Conservation (phyloP, 2,329 filamentous ascomycete species). For the Ophiosphaerella herpotricha region DNA sequence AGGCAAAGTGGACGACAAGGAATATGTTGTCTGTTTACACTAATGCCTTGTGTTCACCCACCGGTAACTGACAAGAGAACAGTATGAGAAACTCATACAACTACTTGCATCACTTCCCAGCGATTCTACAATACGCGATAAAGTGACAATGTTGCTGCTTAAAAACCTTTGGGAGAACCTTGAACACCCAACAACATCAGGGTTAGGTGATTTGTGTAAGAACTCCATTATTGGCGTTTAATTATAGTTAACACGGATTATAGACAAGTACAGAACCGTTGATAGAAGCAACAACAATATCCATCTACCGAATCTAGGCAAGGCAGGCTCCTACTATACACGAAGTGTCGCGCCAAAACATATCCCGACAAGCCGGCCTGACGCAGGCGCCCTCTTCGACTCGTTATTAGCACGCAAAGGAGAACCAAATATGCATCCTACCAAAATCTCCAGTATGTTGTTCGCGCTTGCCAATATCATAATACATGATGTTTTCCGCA, state of each 20-base stretch:
- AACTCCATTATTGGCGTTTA: background rate
- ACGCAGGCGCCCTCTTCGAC: conserved; percentile 67
- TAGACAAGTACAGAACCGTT: conserved; percentile 29
- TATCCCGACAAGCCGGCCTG: conserved; percentile 59
- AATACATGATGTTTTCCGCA: conserved; percentile 64
- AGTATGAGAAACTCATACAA: conserved; percentile 11
- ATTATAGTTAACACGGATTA: background rate
- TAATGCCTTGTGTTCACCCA: background rate
- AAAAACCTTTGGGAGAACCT: conserved; percentile 46
- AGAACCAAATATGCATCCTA: conserved; percentile 64
- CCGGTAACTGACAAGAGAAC: background rate
- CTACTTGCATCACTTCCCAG: conserved; percentile 9
- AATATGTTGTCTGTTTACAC: conserved; percentile 8
- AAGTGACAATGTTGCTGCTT: conserved; percentile 6
- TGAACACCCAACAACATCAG: conserved; percentile 45
- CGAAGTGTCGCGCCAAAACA: conserved; percentile 61
- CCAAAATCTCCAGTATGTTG: conserved; percentile 71
- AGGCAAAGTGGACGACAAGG: conserved; percentile 7
- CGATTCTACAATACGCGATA: background rate
- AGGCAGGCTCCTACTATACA: conserved; percentile 64
- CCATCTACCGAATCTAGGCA: conserved; percentile 63
- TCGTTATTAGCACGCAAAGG: conserved; percentile 63
- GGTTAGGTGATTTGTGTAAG: conserved; percentile 6
- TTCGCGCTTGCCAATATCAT: conserved; percentile 71
- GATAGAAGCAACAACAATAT: conserved; percentile 55